Conservation (phyloP, 768 basidiomycete species). For the Pleurotus eryngii region DNA sequence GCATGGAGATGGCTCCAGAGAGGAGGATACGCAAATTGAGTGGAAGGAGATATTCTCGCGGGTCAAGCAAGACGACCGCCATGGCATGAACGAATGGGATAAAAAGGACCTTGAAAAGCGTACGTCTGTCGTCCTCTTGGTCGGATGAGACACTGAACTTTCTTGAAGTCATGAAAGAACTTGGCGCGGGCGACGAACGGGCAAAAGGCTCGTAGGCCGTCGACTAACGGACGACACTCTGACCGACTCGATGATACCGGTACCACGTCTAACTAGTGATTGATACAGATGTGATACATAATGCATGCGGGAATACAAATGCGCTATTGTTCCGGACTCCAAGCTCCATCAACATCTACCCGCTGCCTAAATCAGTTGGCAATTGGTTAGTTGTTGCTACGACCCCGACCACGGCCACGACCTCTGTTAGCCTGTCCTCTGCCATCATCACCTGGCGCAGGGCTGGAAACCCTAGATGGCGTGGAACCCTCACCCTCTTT, state of each 20-base stretch:
- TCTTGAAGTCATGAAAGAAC: slow-evolving; percentile 1
- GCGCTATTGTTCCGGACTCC: too few species aligned
- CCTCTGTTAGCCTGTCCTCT: not conserved
- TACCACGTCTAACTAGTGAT: too few species aligned
- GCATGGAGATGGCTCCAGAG: slow-evolving; percentile 15
- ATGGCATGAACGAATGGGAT: slow-evolving; percentile 1
- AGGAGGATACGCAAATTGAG: not conserved
- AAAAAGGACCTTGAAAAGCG: slow-evolving; percentile 1
- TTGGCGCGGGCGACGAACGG: not conserved
- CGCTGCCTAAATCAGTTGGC: not conserved
- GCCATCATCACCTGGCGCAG: not conserved
- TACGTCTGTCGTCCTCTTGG: not conserved
- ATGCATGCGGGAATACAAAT: too few species aligned
- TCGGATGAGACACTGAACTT: not conserved
- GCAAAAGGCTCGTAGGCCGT: not conserved
- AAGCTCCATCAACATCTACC: not conserved
- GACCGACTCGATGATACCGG: too few species aligned
- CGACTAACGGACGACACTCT: too few species aligned
- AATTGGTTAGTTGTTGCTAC: not conserved
- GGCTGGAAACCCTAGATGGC: slow-evolving; percentile 5
- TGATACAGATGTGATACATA: too few species aligned
- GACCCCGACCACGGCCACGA: not conserved
- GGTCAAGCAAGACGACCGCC: not conserved
- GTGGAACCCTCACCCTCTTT: not conserved
- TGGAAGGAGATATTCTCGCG: slow-evolving; percentile 2